Conservation (phyloP, 768 basidiomycete species). For the Pilatotrama ljubarskyi region DNA sequence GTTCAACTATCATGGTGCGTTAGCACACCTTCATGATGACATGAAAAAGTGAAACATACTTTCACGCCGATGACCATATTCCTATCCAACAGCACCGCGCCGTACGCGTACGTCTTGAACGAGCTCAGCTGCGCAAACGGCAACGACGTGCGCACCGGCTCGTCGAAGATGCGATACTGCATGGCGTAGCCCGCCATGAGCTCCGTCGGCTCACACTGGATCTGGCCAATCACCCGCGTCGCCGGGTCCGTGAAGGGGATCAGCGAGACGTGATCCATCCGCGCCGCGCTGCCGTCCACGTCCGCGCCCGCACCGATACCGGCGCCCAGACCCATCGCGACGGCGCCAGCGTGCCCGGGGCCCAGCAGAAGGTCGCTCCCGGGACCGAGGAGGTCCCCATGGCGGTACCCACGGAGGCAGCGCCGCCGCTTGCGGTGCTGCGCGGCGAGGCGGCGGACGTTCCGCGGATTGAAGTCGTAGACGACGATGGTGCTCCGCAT, state of each 20-base stretch:
- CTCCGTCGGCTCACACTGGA: constrained; percentile 21
- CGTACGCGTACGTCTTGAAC: constrained; percentile 21
- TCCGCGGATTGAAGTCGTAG: constrained; percentile 30
- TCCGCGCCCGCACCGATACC: neutral
- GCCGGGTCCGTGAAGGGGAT: constrained; percentile 21
- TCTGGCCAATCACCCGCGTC: constrained; percentile 20
- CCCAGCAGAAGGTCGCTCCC: neutral
- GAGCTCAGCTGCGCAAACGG: constrained; percentile 28
- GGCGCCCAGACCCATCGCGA: neutral
- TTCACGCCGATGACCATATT: constrained; percentile 32
- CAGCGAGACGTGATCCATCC: constrained; percentile 7
- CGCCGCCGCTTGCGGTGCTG: constrained; percentile 15
- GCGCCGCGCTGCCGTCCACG: neutral
- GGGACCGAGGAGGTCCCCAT: neutral
- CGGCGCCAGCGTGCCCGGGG: neutral
- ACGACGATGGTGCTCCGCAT: constrained; percentile 21
- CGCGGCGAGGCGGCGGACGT: constrained; percentile 20
- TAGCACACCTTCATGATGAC: neutral
- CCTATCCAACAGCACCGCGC: constrained; percentile 31
- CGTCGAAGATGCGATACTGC: constrained; percentile 23
- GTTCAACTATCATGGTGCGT: neutral
- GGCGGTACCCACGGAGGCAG: constrained; percentile 3
- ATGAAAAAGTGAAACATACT: constrained; percentile 15
- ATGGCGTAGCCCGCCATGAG: constrained; percentile 16
- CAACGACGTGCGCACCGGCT: constrained; percentile 27